Evolutionary conservation across 202 grass and related monocot genomes (phyloP).

Genomic region (Panicum virgatum): DNA sequence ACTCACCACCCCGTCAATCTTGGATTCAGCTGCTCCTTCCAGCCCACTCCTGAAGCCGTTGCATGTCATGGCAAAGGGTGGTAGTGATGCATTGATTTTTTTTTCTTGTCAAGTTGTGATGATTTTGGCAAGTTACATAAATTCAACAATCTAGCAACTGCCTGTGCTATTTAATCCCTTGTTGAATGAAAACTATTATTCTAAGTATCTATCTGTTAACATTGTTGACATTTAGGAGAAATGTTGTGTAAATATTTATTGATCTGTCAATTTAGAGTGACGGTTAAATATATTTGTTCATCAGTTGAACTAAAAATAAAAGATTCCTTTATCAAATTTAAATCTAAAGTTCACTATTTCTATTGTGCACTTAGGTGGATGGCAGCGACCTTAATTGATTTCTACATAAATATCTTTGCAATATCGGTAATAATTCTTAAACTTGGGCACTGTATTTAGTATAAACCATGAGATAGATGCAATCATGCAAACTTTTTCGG

Average conservation of each 20-base stretch:
- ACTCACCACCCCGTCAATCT: not conserved
- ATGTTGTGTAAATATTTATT: constrained; percentile 7
- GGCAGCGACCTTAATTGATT: constrained; percentile 89
- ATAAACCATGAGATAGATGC: not conserved
- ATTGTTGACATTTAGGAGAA: constrained; percentile 2
- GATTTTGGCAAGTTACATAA: not conserved
- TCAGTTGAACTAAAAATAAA: not conserved
- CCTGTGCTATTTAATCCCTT: not conserved
- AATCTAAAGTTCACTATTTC: constrained; percentile 27
- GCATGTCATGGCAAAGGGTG: not conserved
- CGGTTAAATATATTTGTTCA: constrained; percentile 4
- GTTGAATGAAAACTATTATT: not conserved
- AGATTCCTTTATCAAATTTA: constrained; percentile 10
- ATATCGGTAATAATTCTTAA: constrained; percentile 73
- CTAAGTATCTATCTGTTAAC: not conserved
- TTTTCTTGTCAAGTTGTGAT: not conserved
- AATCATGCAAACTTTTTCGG: not conserved
- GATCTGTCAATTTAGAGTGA: not conserved
- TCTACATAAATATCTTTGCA: constrained; percentile 91
- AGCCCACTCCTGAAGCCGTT: not conserved
- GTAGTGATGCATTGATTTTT: not conserved
- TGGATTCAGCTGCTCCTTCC: not conserved
- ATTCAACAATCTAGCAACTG: not conserved
- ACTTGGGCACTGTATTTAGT: not conserved
- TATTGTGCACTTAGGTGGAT: constrained; percentile 77